Conservation (phyloP, 2,329 filamentous ascomycete genomes). For the Colletotrichum cordylinicola region DNA sequence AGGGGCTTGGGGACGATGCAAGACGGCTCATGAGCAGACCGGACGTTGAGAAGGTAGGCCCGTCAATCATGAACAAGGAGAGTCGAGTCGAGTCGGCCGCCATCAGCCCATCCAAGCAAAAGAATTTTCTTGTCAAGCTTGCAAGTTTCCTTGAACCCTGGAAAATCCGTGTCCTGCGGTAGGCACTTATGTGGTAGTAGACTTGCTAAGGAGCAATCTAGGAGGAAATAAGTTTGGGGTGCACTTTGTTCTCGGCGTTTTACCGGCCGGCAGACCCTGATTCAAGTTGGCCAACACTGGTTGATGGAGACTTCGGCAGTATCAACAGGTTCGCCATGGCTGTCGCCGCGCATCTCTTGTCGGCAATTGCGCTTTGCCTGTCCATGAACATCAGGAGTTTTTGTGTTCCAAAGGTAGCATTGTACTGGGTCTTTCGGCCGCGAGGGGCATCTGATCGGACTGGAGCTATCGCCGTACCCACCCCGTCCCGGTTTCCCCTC, state of each 20-base stretch:
- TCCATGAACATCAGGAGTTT: not conserved
- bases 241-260: not conserved
- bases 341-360: not conserved
- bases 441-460: constrained; percentile 14
- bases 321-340: not conserved
- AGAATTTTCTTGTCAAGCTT: not conserved
- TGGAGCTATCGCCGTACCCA: constrained; percentile 9
- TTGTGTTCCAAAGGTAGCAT: not conserved
- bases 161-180: not conserved
- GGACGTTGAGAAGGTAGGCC: not conserved
- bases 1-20: not conserved
- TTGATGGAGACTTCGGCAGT: not conserved
- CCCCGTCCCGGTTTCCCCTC: constrained; percentile 6
- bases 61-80: not conserved
- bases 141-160: not conserved
- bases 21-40: not conserved
- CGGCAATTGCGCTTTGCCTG: constrained; percentile 8
- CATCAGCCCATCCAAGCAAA: not conserved
- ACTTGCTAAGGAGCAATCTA: not conserved
- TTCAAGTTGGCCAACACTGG: not conserved
- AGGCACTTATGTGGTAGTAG: not conserved
- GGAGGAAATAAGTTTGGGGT: not conserved
- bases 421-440: not conserved
- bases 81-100: not conserved
- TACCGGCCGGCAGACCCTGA: not conserved